Evolutionary conservation across 176 grass and related monocot species (phyloP).

Genomic region (sorghum (Sorghum bicolor)): DNA sequence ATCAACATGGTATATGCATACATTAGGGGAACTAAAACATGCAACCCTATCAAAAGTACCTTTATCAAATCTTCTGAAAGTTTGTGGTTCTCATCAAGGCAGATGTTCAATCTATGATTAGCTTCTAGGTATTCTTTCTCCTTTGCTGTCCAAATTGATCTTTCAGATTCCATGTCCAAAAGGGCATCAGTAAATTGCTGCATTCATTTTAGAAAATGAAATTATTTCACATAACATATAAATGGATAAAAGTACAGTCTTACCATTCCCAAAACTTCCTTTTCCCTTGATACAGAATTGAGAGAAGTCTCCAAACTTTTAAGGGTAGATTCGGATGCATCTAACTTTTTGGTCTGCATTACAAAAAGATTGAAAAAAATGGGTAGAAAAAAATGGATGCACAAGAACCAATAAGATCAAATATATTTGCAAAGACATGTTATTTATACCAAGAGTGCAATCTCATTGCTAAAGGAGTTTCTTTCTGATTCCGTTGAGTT

Average conservation of each 20-base stretch:
- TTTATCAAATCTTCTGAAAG: conserved; percentile 68
- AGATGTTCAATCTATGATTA: conserved; percentile 49
- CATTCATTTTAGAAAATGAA: conserved; percentile 33
- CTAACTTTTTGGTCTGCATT: conserved; percentile 53
- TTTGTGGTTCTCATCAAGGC: conserved; percentile 48
- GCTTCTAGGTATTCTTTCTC: conserved; percentile 57
- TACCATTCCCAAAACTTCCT: conserved; percentile 89
- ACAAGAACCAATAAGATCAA: not conserved
- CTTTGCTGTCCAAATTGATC: conserved; percentile 55
- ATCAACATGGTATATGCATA: not conserved
- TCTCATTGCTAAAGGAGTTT: conserved; percentile 52
- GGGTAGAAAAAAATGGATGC: not conserved
- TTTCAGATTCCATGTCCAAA: conserved; percentile 82
- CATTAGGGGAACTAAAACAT: not conserved
- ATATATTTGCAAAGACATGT: conserved; percentile 21
- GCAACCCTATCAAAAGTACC: conserved; percentile 43
- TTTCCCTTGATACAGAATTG: conserved; percentile 60
- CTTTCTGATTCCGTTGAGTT: conserved; percentile 51
- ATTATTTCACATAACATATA: not conserved
- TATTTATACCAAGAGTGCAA: conserved; percentile 51
- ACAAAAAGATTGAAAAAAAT: not conserved
- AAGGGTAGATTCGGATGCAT: conserved; percentile 48
- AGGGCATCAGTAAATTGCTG: conserved; percentile 93
- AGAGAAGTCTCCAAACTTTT: conserved; percentile 54
- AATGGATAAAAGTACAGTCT: conserved; percentile 14